Percentiles rank a stretch among this genome's conserved stretches.
These are phyloP conservation scores for Cladorrhinum samala DNA, from an alignment of 495 filamentous ascomycete species.

Conservation along the genomic window DNA sequence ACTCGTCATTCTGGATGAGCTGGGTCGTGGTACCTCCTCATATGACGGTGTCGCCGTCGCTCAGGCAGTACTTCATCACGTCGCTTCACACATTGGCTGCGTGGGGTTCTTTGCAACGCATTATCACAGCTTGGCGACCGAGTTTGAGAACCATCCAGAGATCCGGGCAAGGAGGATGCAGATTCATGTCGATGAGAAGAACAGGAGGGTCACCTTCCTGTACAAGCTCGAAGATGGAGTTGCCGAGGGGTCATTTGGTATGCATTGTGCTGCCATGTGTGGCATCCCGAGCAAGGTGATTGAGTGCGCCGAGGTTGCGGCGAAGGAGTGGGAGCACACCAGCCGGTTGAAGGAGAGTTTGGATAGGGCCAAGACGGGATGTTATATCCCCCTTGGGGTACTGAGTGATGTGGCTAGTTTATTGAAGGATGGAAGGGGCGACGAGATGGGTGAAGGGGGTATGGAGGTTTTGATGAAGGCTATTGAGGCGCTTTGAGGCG, in stretches of 20 bases:
- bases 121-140: slow-evolving; percentile 87
- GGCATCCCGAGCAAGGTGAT: slow-evolving; percentile 82
- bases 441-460: slow-evolving; percentile 44
- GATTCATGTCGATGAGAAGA: slow-evolving; percentile 84
- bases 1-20: slow-evolving; percentile 95
- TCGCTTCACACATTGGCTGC: slow-evolving; percentile 88
- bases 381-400: slow-evolving; percentile 78
- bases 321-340: slow-evolving; percentile 92
- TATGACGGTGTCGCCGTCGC: slow-evolving; percentile 97
- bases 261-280: slow-evolving; percentile 99
- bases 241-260: slow-evolving; percentile 95
- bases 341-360: slow-evolving; percentile 80
- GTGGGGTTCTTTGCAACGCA: slow-evolving; percentile 97
- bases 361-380: slow-evolving; percentile 67
- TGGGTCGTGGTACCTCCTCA: slow-evolving; percentile 86
- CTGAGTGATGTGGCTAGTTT: slow-evolving; percentile 88
- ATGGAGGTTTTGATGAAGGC: slow-evolving; percentile 69
- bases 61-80: slow-evolving; percentile 90
- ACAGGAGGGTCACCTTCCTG: slow-evolving; percentile 80
- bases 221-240: slow-evolving; percentile 95
- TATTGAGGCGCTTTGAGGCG: slow-evolving; percentile 63
- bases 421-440: slow-evolving; percentile 50
- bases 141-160: slow-evolving; percentile 85
- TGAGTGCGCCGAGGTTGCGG: slow-evolving; percentile 81
- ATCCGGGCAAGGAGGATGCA: slow-evolving; percentile 82